A percentile compares a stretch with the other conserved stretches of the same genome.
Evolutionary conservation across 495 filamentous ascomycete genomes (phyloP).

Genomic region (Tuber umbilicatum): DNA sequence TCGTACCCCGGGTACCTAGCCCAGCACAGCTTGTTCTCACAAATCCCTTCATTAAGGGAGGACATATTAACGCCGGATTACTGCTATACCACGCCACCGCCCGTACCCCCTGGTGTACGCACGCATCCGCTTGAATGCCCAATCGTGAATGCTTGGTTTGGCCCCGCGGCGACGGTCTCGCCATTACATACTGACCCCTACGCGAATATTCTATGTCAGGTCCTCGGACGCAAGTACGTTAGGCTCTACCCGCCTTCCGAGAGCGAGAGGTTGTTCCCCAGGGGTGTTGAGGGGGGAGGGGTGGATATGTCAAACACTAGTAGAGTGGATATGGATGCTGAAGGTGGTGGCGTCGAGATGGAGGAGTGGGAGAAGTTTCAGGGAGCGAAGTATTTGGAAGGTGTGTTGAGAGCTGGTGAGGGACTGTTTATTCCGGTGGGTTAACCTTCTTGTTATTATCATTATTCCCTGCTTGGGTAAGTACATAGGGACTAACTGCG

Average conservation of each 20-base stretch:
- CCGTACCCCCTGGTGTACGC: constrained; percentile 42
- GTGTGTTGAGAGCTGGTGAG: constrained; percentile 71
- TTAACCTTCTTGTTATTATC: neutral
- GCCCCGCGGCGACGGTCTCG: constrained; percentile 78
- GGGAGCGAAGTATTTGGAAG: constrained; percentile 65
- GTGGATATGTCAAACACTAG: constrained; percentile 89
- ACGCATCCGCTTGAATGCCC: constrained; percentile 46
- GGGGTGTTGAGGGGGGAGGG: constrained; percentile 57
- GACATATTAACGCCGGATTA: constrained; percentile 80
- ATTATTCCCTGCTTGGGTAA: neutral
- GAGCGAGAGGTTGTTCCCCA: constrained; percentile 56
- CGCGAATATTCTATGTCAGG: constrained; percentile 85
- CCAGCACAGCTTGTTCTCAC: constrained; percentile 78
- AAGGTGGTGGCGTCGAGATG: constrained; percentile 15
- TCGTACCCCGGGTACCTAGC: constrained; percentile 66
- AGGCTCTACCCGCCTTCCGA: constrained; percentile 69
- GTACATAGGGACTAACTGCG: neutral
- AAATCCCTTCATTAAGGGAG: constrained; percentile 67
- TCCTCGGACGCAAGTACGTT: constrained; percentile 86
- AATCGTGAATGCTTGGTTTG: constrained; percentile 85
- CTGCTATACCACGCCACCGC: constrained; percentile 65
- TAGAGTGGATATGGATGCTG: constrained; percentile 23
- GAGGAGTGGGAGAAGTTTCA: constrained; percentile 53
- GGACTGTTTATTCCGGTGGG: constrained; percentile 73
- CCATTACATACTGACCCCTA: constrained; percentile 91